A percentile compares a stretch with the other conserved stretches of the same genome.
Conservation (phyloP, 495 filamentous ascomycete species). For the Trichocladium antarcticum region DNA sequence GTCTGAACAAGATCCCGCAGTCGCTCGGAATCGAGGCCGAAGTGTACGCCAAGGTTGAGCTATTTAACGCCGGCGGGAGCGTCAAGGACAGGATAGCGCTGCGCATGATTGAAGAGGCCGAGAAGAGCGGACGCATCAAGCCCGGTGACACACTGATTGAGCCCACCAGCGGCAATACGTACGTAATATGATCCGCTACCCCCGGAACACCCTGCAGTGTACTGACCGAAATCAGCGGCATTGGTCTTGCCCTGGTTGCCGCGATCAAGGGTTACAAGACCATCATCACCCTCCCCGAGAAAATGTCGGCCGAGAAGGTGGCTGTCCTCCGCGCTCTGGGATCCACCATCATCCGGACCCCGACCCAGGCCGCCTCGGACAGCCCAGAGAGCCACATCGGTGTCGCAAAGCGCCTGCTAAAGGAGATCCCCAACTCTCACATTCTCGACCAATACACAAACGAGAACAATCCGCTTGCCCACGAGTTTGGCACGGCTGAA, state of each 20-base stretch:
- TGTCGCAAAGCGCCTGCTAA: constrained; percentile 76
- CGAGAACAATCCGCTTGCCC: constrained; percentile 79
- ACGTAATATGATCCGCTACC: constrained; percentile 26
- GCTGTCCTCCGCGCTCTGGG: constrained; percentile 84
- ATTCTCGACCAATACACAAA: constrained; percentile 97
- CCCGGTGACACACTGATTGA: constrained; percentile 96
- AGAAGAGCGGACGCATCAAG: constrained; percentile 83
- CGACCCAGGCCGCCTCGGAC: constrained; percentile 90
- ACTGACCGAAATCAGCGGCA: constrained; percentile 47
- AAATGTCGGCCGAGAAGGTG: constrained; percentile 98
- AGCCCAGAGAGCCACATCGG: constrained; percentile 94
- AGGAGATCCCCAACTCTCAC: constrained; percentile 92
- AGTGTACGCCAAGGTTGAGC: constrained; percentile 90
- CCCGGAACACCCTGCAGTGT: neutral
- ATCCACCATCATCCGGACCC: constrained; percentile 94
- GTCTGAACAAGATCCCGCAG: constrained; percentile 82
- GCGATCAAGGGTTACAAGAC: constrained; percentile 96
- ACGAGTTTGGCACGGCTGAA: constrained; percentile 89
- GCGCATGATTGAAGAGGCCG: constrained; percentile 96
- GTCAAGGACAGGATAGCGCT: constrained; percentile 96
- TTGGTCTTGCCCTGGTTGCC: constrained; percentile 84
- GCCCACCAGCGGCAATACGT: constrained; percentile 95
- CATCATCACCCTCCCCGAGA: constrained; percentile 97
- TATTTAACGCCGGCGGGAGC: constrained; percentile 94
- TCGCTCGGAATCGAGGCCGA: constrained; percentile 78